Evolutionary conservation across 352 stramenopile species (phyloP).

Genomic region (Globisporangium polare): DNA sequence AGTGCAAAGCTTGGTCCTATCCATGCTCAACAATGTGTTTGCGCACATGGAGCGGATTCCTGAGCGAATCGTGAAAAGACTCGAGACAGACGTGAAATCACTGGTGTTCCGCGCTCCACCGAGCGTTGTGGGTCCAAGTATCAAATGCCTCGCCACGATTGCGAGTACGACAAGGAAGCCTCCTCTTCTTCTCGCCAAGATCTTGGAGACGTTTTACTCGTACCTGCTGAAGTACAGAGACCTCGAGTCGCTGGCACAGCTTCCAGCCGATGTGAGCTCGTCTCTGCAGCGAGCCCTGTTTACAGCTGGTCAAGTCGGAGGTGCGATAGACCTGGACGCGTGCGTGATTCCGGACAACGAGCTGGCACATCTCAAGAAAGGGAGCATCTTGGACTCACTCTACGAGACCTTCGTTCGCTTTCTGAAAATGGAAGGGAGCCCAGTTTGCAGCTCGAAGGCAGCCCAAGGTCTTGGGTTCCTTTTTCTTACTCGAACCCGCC

Average conservation of each 20-base stretch:
- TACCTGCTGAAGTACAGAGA: conserved; percentile 50
- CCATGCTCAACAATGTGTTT: conserved; percentile 64
- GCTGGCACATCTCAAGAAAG: conserved; percentile 35
- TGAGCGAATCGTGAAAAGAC: conserved; percentile 29
- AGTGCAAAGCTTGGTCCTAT: conserved; percentile 57
- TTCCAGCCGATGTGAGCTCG: conserved; percentile 35
- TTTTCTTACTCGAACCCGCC: conserved; percentile 54
- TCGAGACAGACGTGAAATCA: conserved; percentile 64
- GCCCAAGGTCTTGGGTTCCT: conserved; percentile 82
- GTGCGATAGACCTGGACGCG: conserved; percentile 60
- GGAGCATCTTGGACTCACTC: conserved; percentile 51
- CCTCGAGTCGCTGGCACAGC: conserved; percentile 25
- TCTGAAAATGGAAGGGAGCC: conserved; percentile 36
- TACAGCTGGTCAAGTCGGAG: conserved; percentile 59
- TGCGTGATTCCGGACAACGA: conserved; percentile 25
- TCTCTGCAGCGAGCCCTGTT: conserved; percentile 77
- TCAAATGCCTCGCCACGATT: conserved; percentile 71
- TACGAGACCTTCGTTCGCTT: conserved; percentile 59
- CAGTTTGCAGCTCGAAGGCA: conserved; percentile 59
- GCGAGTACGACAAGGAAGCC: conserved; percentile 35
- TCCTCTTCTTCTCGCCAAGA: conserved; percentile 40
- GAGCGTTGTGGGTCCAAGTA: conserved; percentile 77
- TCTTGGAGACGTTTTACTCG: conserved; percentile 69
- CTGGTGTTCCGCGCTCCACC: conserved; percentile 64
- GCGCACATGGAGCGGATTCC: conserved; percentile 42